phyloP scores from a whole-genome alignment of 2,329 filamentous ascomycete species.

The Sporothrix protearum region DNA sequence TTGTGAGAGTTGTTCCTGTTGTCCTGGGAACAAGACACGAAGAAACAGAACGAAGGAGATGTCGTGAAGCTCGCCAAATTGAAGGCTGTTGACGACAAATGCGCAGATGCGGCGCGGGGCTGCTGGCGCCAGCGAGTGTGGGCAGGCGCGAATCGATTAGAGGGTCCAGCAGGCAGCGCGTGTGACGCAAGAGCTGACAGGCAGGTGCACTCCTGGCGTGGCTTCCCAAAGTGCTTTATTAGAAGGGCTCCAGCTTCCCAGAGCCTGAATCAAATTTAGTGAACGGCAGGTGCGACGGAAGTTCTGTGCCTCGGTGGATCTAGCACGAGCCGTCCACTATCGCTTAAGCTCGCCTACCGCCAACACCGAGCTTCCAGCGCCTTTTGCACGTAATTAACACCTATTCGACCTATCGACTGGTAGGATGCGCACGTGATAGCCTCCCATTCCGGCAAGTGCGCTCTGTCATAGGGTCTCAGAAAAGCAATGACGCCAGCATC shows the following conservation, averaged over 20 bases:
- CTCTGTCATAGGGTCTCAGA: neutral
- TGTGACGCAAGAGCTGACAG: slow-evolving; percentile 16
- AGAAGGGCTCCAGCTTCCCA: neutral
- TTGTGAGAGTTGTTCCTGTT: slow-evolving; percentile 32
- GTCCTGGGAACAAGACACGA: neutral
- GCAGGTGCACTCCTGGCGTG: slow-evolving; percentile 1
- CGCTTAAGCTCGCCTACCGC: neutral
- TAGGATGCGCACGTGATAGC: neutral
- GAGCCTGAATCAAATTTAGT: neutral
- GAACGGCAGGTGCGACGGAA: neutral
- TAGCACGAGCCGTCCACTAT: neutral
- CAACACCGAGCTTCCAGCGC: neutral
- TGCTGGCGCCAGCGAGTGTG: neutral
- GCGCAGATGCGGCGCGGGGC: slow-evolving; percentile 12
- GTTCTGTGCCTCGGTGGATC: neutral
- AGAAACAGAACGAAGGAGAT: neutral
- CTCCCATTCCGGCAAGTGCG: neutral
- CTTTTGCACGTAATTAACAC: neutral
- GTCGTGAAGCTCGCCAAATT: neutral
- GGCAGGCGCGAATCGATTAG: neutral
- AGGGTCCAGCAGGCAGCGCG: slow-evolving; percentile 17
- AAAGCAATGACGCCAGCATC: slow-evolving; percentile 13
- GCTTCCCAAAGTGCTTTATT: neutral
- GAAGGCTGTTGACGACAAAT: neutral
- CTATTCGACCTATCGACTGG: neutral